A percentile compares a stretch with the other conserved stretches of the same genome.
Conservation (phyloP, 75 land plant genomes). For the Selaginella tamariscina region DNA sequence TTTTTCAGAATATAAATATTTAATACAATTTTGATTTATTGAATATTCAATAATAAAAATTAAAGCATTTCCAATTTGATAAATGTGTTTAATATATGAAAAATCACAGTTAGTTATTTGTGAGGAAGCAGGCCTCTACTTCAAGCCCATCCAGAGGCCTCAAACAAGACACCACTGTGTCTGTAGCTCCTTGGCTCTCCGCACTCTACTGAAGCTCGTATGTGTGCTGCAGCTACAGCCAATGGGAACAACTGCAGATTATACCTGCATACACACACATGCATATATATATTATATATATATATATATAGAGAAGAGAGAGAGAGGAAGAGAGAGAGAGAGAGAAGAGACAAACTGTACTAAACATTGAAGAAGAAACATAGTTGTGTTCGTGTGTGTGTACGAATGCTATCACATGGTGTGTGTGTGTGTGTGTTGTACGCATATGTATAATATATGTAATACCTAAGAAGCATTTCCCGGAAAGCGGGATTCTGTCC, state of each 20-base stretch:
- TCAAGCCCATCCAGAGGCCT: neutral
- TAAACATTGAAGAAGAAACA: too few species aligned
- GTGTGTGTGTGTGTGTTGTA: too few species aligned
- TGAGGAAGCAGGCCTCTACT: neutral
- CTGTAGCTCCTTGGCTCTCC: neutral
- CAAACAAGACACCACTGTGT: neutral
- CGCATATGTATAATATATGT: too few species aligned
- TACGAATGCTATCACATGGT: too few species aligned
- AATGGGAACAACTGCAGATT: neutral
- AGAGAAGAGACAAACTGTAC: too few species aligned
- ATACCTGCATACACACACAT: too few species aligned
- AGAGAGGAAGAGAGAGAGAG: too few species aligned
- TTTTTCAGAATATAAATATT: neutral
- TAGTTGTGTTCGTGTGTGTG: too few species aligned
- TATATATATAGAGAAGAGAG: too few species aligned
- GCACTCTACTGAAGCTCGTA: neutral
- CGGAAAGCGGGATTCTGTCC: neutral
- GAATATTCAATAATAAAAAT: neutral
- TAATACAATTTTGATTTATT: too few species aligned
- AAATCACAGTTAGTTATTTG: neutral
- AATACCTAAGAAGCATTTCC: neutral
- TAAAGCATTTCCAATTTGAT: neutral
- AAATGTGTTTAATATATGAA: neutral
- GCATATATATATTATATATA: too few species aligned
- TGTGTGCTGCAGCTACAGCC: neutral